Conservation (phyloP, 495 filamentous ascomycete species). For the Talaromyces nanjingensis region DNA sequence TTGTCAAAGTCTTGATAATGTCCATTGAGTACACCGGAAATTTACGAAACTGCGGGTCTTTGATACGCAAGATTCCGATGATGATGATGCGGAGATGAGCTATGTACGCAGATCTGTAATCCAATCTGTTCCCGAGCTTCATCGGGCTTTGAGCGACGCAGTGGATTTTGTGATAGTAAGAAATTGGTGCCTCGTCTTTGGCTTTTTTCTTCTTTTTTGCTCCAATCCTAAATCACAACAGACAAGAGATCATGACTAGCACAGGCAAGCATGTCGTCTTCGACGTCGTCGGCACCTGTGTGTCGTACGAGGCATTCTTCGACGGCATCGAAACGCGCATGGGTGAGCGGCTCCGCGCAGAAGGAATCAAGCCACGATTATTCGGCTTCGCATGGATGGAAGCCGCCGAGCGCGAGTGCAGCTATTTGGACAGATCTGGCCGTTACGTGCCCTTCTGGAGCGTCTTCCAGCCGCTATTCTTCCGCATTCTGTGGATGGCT, state of each 20-base stretch:
- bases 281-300: constrained; percentile 38
- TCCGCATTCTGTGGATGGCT: constrained; percentile 29
- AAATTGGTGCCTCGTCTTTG: too few relatives aligned
- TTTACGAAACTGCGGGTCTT: too few relatives aligned
- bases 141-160: too few relatives aligned
- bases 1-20: too few relatives aligned
- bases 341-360: constrained; percentile 20
- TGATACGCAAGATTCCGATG: too few relatives aligned
- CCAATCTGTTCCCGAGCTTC: too few relatives aligned
- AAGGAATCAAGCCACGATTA: constrained; percentile 24
- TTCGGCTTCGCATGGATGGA: constrained; percentile 38
- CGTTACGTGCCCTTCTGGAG: not conserved
- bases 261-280: constrained; percentile 32
- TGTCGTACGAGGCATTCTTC: constrained; percentile 32
- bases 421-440: constrained; percentile 13
- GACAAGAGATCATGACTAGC: constrained; percentile 7
- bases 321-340: constrained; percentile 20
- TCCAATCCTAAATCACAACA: not conserved
- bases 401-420: constrained; percentile 35
- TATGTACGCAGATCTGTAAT: too few relatives aligned
- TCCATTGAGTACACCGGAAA: too few relatives aligned
- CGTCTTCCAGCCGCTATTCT: constrained; percentile 19
- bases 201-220: too few relatives aligned
- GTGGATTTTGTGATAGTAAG: too few relatives aligned
- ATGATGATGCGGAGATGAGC: too few relatives aligned